Evolutionary conservation across 441 rosid genomes (phyloP).

Genomic region (Rhodomyrtus psidioides): DNA sequence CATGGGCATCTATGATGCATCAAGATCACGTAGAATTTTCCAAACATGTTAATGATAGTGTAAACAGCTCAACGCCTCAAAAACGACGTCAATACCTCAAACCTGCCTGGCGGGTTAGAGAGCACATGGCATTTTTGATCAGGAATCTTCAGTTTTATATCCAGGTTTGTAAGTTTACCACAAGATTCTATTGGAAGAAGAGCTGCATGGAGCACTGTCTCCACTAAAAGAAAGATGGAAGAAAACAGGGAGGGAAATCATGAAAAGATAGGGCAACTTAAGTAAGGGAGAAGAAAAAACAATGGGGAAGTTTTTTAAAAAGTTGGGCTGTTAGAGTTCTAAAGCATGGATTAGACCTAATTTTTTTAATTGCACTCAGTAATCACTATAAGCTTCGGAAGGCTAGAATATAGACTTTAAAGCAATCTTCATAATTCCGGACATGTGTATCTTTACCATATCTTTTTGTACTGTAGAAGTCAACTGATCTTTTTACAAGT

Average conservation of each 20-base stretch:
- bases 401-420: not conserved
- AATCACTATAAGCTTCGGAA: not conserved
- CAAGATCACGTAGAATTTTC: conserved; percentile 87
- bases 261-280: not conserved
- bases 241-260: not conserved
- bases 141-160: conserved; percentile 97
- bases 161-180: conserved; percentile 40
- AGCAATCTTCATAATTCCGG: not conserved
- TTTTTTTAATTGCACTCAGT: not conserved
- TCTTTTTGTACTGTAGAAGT: not conserved
- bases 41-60: conserved; percentile 46
- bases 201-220: not conserved
- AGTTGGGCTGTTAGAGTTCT: not conserved
- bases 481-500: not conserved
- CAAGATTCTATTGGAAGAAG: not conserved
- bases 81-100: conserved; percentile 70
- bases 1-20: conserved; percentile 99
- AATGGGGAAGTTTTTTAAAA: not conserved
- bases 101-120: conserved; percentile 97
- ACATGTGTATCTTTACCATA: not conserved
- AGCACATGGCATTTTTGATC: conserved; percentile 96
- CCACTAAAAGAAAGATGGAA: not conserved
- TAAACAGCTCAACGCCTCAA: conserved; percentile 47
- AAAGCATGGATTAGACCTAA: not conserved
- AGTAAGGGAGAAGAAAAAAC: not conserved